Evolutionary conservation across 192 early-diverging fungal genomes (phyloP).

Genomic region (Entomortierella beljakovae): DNA sequence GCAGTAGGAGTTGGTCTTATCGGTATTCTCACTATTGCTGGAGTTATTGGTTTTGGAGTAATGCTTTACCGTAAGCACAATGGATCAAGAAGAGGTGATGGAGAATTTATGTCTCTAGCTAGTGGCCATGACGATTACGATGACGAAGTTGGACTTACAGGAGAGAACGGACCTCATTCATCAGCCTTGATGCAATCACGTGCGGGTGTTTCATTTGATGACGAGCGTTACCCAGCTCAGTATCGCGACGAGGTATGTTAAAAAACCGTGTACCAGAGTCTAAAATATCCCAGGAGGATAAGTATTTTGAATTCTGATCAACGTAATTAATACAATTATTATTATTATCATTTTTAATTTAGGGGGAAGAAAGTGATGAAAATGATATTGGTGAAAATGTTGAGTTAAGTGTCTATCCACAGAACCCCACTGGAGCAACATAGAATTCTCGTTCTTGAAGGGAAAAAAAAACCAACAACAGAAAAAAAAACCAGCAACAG

Average conservation of each 20-base stretch:
- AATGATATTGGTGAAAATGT: slow-evolving; percentile 24
- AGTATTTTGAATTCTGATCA: background rate
- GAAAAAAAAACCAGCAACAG: background rate
- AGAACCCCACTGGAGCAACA: slow-evolving; percentile 25
- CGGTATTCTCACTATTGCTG: slow-evolving; percentile 9
- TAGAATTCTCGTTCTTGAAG: slow-evolving; percentile 24
- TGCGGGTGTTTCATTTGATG: slow-evolving; percentile 47
- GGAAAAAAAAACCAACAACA: slow-evolving; percentile 5
- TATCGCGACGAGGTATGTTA: slow-evolving; percentile 36
- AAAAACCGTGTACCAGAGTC: background rate
- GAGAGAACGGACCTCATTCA: slow-evolving; percentile 50
- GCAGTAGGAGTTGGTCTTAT: slow-evolving; percentile 30
- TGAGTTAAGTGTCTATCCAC: slow-evolving; percentile 29
- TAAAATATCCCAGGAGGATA: background rate
- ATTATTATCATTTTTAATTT: background rate
- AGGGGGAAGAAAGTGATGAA: slow-evolving; percentile 21
- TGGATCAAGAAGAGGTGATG: slow-evolving; percentile 9
- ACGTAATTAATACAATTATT: background rate
- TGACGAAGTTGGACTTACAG: slow-evolving; percentile 31
- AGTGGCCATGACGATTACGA: slow-evolving; percentile 36
- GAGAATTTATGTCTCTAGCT: slow-evolving; percentile 36
- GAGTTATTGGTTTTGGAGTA: slow-evolving; percentile 17
- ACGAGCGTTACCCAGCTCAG: slow-evolving; percentile 31
- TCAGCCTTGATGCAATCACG: slow-evolving; percentile 49
- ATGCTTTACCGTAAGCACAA: slow-evolving; percentile 16